Base-by-base conservation (phyloP, 352 stramenopile species). In the Phytophthora sp. region DNA sequence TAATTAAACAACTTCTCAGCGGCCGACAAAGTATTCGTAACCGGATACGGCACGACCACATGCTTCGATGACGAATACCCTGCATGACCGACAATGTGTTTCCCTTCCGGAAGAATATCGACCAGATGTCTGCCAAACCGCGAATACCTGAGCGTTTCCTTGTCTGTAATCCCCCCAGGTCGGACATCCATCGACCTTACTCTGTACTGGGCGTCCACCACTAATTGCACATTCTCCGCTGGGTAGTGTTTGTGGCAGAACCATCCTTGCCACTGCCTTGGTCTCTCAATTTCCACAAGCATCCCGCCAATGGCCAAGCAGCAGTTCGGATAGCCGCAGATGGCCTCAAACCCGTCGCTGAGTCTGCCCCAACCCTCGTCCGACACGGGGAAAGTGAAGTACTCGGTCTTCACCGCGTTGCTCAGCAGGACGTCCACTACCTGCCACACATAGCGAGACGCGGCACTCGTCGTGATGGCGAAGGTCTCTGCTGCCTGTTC, bases 181-280 rank as follows among this genome's bases (percentile, higher is more conserved):
- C 63, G 63, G 7, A 71, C 57, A 15, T 67, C 63, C 49, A 71
- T 67, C 3, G 63, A 66, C 20, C 63, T 41, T 6, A 71, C 63
- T 35, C 49, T 21, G 18, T n/a, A 71, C n/a, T 66, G 47, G 3
- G 63, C 47, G 18, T 71, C 63, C 47, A 71, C 63, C 41, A 71
- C 63, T 1, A 71, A 35, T n/a, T 71, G 63, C 3, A 71, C 63
- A 15, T 71, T 71, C 33, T 71, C 63, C 1, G 63, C 63, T 4
- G 63, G 56, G 29, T 63, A 71, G 26, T 61, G 52, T 49, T 56
- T 66, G 27, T 18, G 53, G 33, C 63, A 71, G 49, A 50, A 67
- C 63, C 63, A 71, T 2, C 63, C 63, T 52, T 67, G 56, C 56
- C 63, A 62, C 2, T 62, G 56, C 16, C 56, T 20, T 2, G 63